These are phyloP conservation scores for Eucalyptus leucophloia DNA, from an alignment of 345 rosid genomes.

Conservation along the genomic window DNA sequence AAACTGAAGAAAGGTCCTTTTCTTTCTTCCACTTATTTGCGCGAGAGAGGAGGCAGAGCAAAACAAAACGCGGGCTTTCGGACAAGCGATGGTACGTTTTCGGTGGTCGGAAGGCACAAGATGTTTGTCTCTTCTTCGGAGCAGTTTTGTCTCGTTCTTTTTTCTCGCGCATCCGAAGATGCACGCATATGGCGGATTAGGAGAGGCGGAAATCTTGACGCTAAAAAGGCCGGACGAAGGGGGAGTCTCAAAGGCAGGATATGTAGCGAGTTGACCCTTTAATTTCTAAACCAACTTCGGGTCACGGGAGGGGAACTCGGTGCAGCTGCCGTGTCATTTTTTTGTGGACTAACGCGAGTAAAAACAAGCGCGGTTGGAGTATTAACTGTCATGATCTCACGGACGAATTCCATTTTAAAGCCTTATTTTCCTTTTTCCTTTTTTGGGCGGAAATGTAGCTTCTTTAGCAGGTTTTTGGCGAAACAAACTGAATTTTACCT, in stretches of 20 bases:
- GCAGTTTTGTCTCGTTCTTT: background rate
- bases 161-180: background rate
- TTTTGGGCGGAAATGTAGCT: background rate
- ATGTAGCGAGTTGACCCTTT: background rate
- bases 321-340: background rate
- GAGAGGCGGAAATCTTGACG: background rate
- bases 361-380: background rate
- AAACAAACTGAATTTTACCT: background rate
- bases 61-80: background rate
- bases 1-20: background rate
- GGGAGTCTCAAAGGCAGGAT: background rate
- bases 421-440: accelerated
- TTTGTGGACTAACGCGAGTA: background rate
- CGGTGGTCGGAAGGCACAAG: background rate
- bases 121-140: background rate
- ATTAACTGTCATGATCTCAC: background rate
- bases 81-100: background rate
- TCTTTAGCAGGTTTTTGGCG: background rate
- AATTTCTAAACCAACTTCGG: background rate
- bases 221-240: background rate
- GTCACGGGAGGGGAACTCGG: background rate
- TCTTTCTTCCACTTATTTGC: background rate
- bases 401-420: background rate
- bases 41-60: background rate
- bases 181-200: background rate